phyloP scores from a whole-genome alignment of 495 filamentous ascomycete species.

The Corynascus novoguineensis region DNA sequence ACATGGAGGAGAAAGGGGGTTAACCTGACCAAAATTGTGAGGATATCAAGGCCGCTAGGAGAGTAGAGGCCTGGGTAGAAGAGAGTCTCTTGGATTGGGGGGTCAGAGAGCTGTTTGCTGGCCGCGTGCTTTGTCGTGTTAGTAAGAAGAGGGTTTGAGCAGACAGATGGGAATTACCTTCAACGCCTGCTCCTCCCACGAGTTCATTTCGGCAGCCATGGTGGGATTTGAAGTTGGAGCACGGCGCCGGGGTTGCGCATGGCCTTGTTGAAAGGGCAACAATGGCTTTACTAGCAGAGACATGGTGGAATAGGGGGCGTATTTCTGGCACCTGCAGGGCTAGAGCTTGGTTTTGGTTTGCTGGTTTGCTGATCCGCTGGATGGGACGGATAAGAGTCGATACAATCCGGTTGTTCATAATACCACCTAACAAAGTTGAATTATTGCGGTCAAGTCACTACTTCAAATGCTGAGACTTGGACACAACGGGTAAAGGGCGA shows the following conservation, averaged over 20 bases:
- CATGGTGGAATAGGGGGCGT: background rate
- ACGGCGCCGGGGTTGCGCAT: background rate
- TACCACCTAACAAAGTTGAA: no score
- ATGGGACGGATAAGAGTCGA: no score
- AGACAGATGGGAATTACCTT: conserved; percentile 13
- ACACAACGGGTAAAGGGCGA: no score
- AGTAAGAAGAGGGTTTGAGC: background rate
- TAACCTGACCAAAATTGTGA: conserved; percentile 42
- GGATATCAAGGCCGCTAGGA: conserved; percentile 42
- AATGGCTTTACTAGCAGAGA: background rate
- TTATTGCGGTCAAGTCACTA: no score
- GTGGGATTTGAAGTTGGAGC: background rate
- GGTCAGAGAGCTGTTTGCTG: background rate
- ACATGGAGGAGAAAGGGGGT: no score
- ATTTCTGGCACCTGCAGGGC: background rate
- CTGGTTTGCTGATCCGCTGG: no score
- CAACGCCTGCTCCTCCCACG: conserved; percentile 25
- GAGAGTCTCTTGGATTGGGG: conserved; percentile 29
- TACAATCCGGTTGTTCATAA: no score
- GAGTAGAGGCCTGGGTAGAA: conserved; percentile 47
- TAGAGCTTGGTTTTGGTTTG: no score
- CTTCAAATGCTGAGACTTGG: no score
- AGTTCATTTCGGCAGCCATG: conserved; percentile 18
- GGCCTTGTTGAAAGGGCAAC: background rate
- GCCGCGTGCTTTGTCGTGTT: background rate